Evolutionary conservation across 148 eudicot species (phyloP).

Genomic region (Linanthus parryae): DNA sequence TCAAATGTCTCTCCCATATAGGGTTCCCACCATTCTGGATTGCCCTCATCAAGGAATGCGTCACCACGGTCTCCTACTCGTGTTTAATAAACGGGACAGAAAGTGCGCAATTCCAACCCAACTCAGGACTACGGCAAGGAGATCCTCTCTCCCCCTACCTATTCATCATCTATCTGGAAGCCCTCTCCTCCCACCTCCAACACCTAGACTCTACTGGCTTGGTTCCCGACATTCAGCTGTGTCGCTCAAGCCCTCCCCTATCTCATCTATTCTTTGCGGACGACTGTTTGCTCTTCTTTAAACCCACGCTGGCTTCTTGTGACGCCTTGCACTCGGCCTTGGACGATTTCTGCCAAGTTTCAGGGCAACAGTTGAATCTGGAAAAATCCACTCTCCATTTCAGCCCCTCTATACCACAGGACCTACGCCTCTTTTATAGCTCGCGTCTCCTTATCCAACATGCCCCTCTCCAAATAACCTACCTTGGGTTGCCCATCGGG

Average conservation of each 20-base stretch:
- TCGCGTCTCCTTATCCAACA: too few relatives aligned
- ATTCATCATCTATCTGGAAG: background rate
- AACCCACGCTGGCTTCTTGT: background rate
- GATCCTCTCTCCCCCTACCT: background rate
- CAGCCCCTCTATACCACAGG: too few relatives aligned
- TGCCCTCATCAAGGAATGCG: background rate
- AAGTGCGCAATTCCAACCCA: background rate
- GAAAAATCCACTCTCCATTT: too few relatives aligned
- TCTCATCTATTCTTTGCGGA: background rate
- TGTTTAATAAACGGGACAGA: background rate
- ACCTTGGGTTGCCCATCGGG: too few relatives aligned
- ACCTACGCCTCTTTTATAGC: too few relatives aligned
- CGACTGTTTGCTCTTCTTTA: background rate
- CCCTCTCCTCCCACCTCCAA: background rate
- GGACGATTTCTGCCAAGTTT: background rate
- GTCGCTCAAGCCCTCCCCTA: background rate
- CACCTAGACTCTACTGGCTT: background rate
- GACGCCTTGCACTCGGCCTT: too few relatives aligned
- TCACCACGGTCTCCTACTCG: background rate
- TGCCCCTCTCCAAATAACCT: too few relatives aligned
- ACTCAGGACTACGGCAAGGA: background rate
- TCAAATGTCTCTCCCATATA: background rate
- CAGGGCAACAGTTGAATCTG: background rate
- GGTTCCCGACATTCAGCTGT: background rate
- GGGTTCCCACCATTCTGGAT: background rate